Conservation (phyloP, 2,329 filamentous ascomycete genomes). For the Colletotrichum kahawae region DNA sequence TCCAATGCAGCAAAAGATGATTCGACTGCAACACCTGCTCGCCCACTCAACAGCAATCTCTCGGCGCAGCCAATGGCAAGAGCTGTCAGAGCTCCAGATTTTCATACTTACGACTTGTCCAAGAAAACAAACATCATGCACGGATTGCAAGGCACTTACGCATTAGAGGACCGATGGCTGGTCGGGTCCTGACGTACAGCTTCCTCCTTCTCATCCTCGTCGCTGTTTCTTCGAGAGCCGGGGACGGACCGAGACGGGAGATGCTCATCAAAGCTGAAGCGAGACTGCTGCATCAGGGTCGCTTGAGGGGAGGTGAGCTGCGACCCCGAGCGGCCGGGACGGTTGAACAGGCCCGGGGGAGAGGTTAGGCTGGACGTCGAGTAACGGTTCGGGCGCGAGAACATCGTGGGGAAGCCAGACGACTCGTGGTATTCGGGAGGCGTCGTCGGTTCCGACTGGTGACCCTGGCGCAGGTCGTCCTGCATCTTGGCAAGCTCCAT, state of each 20-base stretch:
- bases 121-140: neutral
- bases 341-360: constrained; percentile 75
- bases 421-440: constrained; percentile 88
- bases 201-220: constrained; percentile 86
- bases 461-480: constrained; percentile 75
- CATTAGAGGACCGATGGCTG: constrained; percentile 74
- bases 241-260: constrained; percentile 86
- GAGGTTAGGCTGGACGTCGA: constrained; percentile 88
- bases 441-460: constrained; percentile 94
- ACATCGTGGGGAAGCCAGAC: constrained; percentile 76
- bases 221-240: constrained; percentile 85
- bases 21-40: neutral
- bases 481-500: constrained; percentile 86
- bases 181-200: constrained; percentile 72
- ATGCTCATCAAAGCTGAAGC: constrained; percentile 65
- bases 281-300: constrained; percentile 63
- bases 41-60: neutral
- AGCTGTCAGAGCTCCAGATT: neutral
- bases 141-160: constrained; percentile 64
- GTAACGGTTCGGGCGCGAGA: constrained; percentile 86
- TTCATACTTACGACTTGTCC: constrained; percentile 17
- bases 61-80: neutral
- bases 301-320: constrained; percentile 80
- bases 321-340: constrained; percentile 77
- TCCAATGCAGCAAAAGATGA: neutral